Evolutionary conservation across 208 protist genomes (phyloP), one percentile per base, ranked within the genome.

Genomic region (Wallacemonas sp.): DNA sequence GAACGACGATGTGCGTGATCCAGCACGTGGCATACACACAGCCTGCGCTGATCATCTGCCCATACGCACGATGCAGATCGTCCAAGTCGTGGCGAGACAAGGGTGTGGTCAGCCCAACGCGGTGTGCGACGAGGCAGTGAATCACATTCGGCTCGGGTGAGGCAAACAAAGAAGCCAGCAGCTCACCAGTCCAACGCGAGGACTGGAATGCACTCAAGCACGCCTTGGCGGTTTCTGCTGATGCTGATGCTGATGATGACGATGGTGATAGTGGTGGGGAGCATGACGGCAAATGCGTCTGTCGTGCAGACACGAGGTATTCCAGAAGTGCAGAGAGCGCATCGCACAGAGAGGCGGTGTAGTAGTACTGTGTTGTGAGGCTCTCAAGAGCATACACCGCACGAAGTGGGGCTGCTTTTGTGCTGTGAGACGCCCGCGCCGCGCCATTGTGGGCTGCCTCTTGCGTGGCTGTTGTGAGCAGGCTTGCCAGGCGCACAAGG

Each of bases 291-390:
- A n/a, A n/a, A n/a, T n/a, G n/a, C n/a, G n/a, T n/a, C n/a, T n/a
- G n/a, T n/a, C n/a, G n/a, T n/a, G n/a, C n/a, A n/a, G n/a, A n/a
- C n/a, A n/a, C n/a, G n/a, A n/a, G n/a, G n/a, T n/a, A n/a, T n/a
- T n/a, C n/a, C 41, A 77, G 27, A 15, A 82, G 66, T 36, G 47
- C 61, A 12, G 61, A 19, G 22, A 83, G 46, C 28, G 60, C 65
- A 26, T 45, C 66, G 5, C 62, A 24, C n/a, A 79, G 28, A 1
- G 78, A 58, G 22, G 70, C 76, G 0, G 79, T 76, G 64, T 82
- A 90, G 55, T 45, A 62, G 72, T 80, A 90, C 74, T 93, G 87
- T 30, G 87, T 61, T 24, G 87, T 69, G 30, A 93, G 84, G 28
- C 70, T 75, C 72, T 93, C 87, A 15, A 77, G 55, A 2, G 77